Percentiles rank a stretch among this genome's conserved stretches.
phyloP scores from a whole-genome alignment of 2,329 filamentous ascomycete genomes.

The Penicillium hordei region DNA sequence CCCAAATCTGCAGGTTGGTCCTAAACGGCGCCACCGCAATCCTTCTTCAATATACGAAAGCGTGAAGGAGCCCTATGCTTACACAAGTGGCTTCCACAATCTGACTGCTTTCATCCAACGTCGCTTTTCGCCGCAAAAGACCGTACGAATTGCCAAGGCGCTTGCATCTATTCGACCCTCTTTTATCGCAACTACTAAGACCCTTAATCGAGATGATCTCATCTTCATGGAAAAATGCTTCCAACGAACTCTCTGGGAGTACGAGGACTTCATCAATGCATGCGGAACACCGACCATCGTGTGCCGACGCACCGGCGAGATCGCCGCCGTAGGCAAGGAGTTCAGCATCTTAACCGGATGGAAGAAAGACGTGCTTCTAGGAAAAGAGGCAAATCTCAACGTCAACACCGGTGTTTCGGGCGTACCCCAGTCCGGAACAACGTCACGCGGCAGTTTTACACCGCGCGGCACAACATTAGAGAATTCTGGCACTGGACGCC shows the following conservation, averaged over 20 bases:
- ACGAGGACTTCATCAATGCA: constrained; percentile 86
- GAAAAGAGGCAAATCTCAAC: constrained; percentile 83
- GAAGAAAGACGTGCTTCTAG: constrained; percentile 84
- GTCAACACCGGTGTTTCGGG: constrained; percentile 66
- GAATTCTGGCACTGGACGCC: constrained; percentile 47
- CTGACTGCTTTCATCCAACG: constrained; percentile 77
- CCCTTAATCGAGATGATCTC: constrained; percentile 82
- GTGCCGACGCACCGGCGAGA: constrained; percentile 85
- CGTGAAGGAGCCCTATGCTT: constrained; percentile 88
- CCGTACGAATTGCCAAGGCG: constrained; percentile 79
- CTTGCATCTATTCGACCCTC: constrained; percentile 87
- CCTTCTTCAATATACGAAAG: constrained; percentile 84
- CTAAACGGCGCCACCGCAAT: constrained; percentile 61
- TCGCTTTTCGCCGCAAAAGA: constrained; percentile 74
- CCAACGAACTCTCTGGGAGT: constrained; percentile 87
- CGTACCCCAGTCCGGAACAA: constrained; percentile 39
- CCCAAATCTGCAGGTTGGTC: constrained; percentile 37
- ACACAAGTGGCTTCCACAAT: constrained; percentile 85
- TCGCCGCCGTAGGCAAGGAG: constrained; percentile 94
- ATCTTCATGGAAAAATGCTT: constrained; percentile 98
- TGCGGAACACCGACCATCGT: constrained; percentile 89
- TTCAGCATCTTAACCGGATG: constrained; percentile 95
- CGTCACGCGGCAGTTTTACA: constrained; percentile 50
- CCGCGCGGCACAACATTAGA: constrained; percentile 45
- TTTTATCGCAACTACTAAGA: constrained; percentile 87